Base-by-base conservation (phyloP, 2,329 filamentous ascomycete species). In the Pleomassaria siparia region DNA sequence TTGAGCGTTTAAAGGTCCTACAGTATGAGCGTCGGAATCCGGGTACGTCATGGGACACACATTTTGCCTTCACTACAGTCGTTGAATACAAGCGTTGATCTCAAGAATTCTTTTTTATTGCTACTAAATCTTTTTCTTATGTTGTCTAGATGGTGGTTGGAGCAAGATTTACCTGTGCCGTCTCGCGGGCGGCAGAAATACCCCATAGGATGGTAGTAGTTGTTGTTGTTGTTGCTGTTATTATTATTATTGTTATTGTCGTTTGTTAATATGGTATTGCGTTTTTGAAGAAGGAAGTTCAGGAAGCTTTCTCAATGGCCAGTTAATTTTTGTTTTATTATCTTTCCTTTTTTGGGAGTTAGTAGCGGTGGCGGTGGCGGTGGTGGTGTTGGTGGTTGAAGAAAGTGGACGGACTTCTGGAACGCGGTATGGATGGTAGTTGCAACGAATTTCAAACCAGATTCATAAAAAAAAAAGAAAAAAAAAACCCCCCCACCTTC, bases 71-170 rank as follows among this genome's bases (percentile, higher is more conserved):
- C 60, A 60, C 53, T 62, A 62, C 60, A 66, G 61, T 65, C 60
- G 58, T 63, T 65, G 54, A 64, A 68, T 67, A 67, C 60, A 65
- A 68, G 62, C 55, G 59, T 68, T 68, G 59, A 62, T 62, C 57
- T 59, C 49, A 56, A 62, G 51, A 60, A 54, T 42, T 50, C 16
- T 40, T 54, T 44, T 44, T 44, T 36, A 35, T 35, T 35, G n/a
- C 36, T 44, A 13, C 40, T 30, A 35, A 21, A 25, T n/a, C 18
- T n/a, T 11, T 29, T 55, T 51, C 55, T 50, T 43, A 20, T 32
- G 47, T 51, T 47, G 20, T 21, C 9, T 41, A 37, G 37, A 43
- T 37, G 45, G 18, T 10, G 43, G 29, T 21, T n/a, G 36, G 15
- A 35, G 32, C 32, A 26, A 11, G 28, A 11, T 32, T 24, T 35